Conservation (phyloP, 78 protist species). For the Mantamonas sphyraenae region DNA sequence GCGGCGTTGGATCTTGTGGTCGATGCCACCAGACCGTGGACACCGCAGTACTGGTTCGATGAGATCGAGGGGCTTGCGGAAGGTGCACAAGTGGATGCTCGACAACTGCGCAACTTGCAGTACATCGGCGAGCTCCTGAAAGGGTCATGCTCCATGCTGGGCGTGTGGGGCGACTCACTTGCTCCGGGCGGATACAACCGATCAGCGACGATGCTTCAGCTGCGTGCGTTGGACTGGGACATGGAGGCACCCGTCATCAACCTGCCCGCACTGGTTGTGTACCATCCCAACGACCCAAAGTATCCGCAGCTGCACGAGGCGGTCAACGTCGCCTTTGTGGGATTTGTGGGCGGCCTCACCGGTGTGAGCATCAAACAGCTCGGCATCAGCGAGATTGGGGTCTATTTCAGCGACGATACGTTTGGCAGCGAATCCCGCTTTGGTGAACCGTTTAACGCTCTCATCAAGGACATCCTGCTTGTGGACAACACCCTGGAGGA, state of each 20-base stretch:
- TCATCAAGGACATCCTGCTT: slow-evolving; percentile 15
- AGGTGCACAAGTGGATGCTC: background rate
- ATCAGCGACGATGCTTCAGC: slow-evolving; percentile 12
- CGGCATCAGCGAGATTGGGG: slow-evolving; percentile 27
- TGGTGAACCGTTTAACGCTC: slow-evolving; percentile 21
- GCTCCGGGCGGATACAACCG: no score
- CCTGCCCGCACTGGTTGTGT: slow-evolving; percentile 3
- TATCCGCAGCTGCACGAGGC: slow-evolving; percentile 9
- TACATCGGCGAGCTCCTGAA: slow-evolving; percentile 18
- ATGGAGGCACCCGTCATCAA: slow-evolving; percentile 9
- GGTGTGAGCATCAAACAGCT: background rate
- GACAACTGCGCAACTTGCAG: slow-evolving; percentile 5
- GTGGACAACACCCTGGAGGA: background rate
- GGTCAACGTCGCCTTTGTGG: slow-evolving; percentile 23
- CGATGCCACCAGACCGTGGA: slow-evolving; percentile 5
- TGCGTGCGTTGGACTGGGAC: slow-evolving; percentile 39
- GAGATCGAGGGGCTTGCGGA: slow-evolving; percentile 30
- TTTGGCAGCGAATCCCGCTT: slow-evolving; percentile 21
- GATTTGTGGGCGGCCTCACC: slow-evolving; percentile 20
- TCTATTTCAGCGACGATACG: slow-evolving; percentile 8
- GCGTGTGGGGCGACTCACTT: slow-evolving; percentile 23
- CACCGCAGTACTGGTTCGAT: background rate
- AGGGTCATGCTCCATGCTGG: slow-evolving; percentile 26
- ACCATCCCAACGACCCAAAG: slow-evolving; percentile 3
- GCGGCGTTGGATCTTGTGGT: slow-evolving; percentile 17